Evolutionary conservation across 2,329 filamentous ascomycete species (phyloP), one percentile per base, ranked within the genome.

Genomic region (Aspergillus sp.): DNA sequence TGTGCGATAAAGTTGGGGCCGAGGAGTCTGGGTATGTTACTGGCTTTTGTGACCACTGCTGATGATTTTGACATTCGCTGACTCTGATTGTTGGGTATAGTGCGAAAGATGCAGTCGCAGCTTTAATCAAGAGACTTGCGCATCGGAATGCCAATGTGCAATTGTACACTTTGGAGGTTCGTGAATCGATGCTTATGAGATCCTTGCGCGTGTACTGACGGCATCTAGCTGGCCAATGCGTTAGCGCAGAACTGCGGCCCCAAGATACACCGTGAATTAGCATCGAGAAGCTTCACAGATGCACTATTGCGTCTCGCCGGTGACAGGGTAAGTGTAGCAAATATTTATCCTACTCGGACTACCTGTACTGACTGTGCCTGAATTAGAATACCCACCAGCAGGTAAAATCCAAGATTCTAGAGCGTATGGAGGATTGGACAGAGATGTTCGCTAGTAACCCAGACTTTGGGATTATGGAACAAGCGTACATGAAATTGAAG

Each of bases 121-220:
- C 91, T 70, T 85, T 97, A 80, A 96, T 97, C 77, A 96, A 93
- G 80, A 85, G 93, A 43, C 83, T 97, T 55, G 91, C 92, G 56
- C 92, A 97, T 75, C 88, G 93, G 66, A 97, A 97, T 75, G 93
- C 93, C 62, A 96, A 97, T 74, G 93, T 97, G 24, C 93, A 97
- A 77, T 86, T 97, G 19, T 97, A 97, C 75, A 96, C 93, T 12
- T 86, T 97, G 59, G 91, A 96, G 82, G 87, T 90, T 70, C 19
- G 64, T 56, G 35, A 17, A 19, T 39, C 24, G 44, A 27, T 44
- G 23, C 31, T 35, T 51, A 1, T 37, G 27, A 31, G 27, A 31
- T 9, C 14, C 12, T 4, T 19, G 19, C 3, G 44, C 37, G 21
- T 31, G 39, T 44, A 44, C 56, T 62, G 40, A 64, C n/a, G 52